A percentile compares a stretch with the other conserved stretches of the same genome.
Conservation (phyloP, 2,329 filamentous ascomycete genomes). For the Phoma sp. region DNA sequence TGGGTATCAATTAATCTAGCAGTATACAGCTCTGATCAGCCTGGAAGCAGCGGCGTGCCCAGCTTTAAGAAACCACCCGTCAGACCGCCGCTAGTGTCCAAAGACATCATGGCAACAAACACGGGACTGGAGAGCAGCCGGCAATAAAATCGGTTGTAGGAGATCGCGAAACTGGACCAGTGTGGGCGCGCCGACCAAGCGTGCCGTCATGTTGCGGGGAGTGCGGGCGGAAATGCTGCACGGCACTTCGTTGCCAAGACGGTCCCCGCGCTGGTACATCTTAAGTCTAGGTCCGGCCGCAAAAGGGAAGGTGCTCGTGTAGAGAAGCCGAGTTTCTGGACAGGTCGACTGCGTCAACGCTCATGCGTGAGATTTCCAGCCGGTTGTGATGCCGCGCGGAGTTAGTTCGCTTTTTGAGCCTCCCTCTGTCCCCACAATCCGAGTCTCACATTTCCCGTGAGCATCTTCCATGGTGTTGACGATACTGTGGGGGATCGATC, state of each 20-base stretch:
- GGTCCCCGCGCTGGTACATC: neutral
- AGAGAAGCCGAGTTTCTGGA: slow-evolving; percentile 3
- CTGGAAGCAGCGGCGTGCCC: slow-evolving; percentile 7
- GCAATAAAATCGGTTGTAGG: slow-evolving; percentile 35
- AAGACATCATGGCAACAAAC: slow-evolving; percentile 31
- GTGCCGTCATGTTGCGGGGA: slow-evolving; percentile 38
- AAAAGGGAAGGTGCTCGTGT: neutral
- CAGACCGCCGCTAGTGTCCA: slow-evolving; percentile 22
- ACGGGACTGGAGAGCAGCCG: slow-evolving; percentile 30
- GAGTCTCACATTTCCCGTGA: slow-evolving; percentile 9
- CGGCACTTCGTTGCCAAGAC: slow-evolving; percentile 32
- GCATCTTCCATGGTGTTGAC: slow-evolving; percentile 2
- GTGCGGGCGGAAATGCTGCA: slow-evolving; percentile 30
- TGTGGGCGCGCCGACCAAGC: slow-evolving; percentile 19
- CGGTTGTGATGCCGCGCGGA: slow-evolving; percentile 10
- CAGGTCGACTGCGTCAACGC: slow-evolving; percentile 5
- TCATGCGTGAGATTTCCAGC: slow-evolving; percentile 5
- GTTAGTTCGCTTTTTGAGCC: slow-evolving; percentile 11
- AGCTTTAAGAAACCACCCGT: slow-evolving; percentile 25
- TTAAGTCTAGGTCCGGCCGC: neutral
- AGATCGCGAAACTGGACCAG: slow-evolving; percentile 16
- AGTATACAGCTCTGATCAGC: slow-evolving; percentile 7
- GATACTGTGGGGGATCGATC: neutral
- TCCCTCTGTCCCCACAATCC: slow-evolving; percentile 10
- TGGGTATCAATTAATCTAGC: slow-evolving; percentile 14